Base-by-base conservation (phyloP, 1,139 yeast species). In the Candida mesenterica region DNA sequence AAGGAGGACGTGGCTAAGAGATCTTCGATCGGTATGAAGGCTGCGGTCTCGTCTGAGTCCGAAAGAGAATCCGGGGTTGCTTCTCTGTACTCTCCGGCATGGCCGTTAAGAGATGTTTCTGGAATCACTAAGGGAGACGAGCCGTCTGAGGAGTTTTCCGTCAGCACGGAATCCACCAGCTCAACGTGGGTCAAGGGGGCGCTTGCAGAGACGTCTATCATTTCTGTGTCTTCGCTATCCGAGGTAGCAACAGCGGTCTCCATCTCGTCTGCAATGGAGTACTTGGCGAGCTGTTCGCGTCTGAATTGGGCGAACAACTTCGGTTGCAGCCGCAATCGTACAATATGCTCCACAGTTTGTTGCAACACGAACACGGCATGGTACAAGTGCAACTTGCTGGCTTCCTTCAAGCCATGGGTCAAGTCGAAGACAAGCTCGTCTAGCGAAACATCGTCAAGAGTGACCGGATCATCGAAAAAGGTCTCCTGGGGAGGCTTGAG, bases 401-500 rank as follows among this genome's bases (percentile, higher is more conserved):
- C 53, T 42, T 62, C 53, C 42, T 65, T 67, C 25, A 57, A 38
- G 3, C 51, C 55, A 39, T 60, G 50, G 18, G 50, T 40, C 15
- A 69, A 45, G 40, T 68, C 72, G 40, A 60, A 57, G 9, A 53
- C 56, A 14, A 70, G 50, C 32, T 68, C 74, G 28, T 59, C 59
- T n/a, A 64, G 45, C 35, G 53, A 49, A 14, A 68, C 63, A 31
- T 68, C 75, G 5, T 57, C 62, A 8, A 66, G 42, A 16, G 55
- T 48, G 19, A 43, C 46, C 3, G 76, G 75, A 15, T 62, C 73
- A 49, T 69, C 76, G 20, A 59, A 66, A 50, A 69, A 69, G 15
- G 75, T 68, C 41, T 68, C 71, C 36, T 54, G 62, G 3, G 59
- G 53, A 7, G 57, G 60, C 41, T 68, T 69, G 44, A 69, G 59